These are phyloP conservation scores for Trichoderma oligosporum DNA, from an alignment of 2,329 filamentous ascomycete genomes.

Conservation along the genomic window DNA sequence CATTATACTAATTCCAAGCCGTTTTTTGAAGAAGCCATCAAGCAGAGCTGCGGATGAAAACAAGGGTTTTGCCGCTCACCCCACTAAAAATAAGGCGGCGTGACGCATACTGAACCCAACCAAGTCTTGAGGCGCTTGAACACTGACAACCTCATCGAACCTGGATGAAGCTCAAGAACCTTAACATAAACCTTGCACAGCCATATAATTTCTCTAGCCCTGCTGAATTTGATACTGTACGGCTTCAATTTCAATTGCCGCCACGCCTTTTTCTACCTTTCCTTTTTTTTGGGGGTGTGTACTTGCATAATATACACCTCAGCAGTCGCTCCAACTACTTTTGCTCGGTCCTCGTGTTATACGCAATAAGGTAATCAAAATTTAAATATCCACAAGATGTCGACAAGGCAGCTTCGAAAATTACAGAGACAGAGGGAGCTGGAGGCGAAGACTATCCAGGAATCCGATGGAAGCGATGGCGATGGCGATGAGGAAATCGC, in stretches of 20 bases:
- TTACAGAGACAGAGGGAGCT: conserved; percentile 49
- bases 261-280: neutral
- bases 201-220: neutral
- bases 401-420: conserved; percentile 50
- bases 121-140: neutral
- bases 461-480: conserved; percentile 33
- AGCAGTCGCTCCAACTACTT: too few relatives aligned
- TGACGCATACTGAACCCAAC: conserved; percentile 18
- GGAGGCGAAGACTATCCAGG: conserved; percentile 25
- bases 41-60: neutral
- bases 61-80: conserved; percentile 6
- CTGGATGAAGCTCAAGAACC: neutral
- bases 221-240: neutral
- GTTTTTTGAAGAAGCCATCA: neutral
- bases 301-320: too few relatives aligned
- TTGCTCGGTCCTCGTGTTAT: neutral
- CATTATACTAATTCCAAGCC: too few relatives aligned
- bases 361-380: neutral
- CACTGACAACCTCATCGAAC: too few relatives aligned
- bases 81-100: conserved; percentile 14
- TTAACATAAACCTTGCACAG: neutral
- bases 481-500: conserved; percentile 31
- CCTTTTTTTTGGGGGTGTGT: too few relatives aligned
- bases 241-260: neutral
- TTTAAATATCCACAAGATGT: conserved; percentile 37